phyloP scores from a whole-genome alignment of 192 early-diverging fungal species.

The Allomyces macrogynus region DNA sequence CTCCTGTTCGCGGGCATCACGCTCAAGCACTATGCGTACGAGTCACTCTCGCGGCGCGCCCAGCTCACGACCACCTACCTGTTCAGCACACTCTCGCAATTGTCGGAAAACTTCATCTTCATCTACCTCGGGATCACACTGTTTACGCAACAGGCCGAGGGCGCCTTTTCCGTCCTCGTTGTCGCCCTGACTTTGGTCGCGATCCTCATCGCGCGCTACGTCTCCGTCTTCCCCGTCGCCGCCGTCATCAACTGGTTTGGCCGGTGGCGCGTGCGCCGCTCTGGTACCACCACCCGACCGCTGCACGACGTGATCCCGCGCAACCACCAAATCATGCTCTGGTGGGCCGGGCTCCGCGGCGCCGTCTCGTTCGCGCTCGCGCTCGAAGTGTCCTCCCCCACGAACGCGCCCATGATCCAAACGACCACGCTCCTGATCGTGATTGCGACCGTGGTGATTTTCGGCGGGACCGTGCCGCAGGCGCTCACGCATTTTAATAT shows the following conservation, averaged over 20 bases:
- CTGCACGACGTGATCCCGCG: conserved; percentile 15
- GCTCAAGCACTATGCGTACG: conserved; percentile 83
- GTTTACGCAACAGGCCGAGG: conserved; percentile 43
- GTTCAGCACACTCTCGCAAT: conserved; percentile 77
- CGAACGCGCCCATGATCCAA: conserved; percentile 40
- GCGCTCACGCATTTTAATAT: background rate
- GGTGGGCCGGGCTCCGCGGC: conserved; percentile 88
- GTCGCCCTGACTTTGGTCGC: conserved; percentile 25
- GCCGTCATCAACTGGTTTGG: conserved; percentile 53
- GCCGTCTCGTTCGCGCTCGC: conserved; percentile 92
- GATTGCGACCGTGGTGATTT: conserved; percentile 68
- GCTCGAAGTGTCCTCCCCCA: conserved; percentile 32
- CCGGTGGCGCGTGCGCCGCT: conserved; percentile 15
- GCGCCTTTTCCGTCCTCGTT: background rate
- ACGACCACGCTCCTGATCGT: conserved; percentile 85
- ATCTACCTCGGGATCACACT: conserved; percentile 87
- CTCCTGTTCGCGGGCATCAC: conserved; percentile 82
- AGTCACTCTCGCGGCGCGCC: conserved; percentile 59
- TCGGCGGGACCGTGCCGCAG: conserved; percentile 53
- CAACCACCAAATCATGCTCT: conserved; percentile 77
- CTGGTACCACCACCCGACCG: background rate
- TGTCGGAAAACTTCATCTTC: conserved; percentile 94
- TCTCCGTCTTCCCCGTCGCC: conserved; percentile 66
- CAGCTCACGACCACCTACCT: conserved; percentile 71
- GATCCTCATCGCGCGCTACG: conserved; percentile 70